These are phyloP conservation scores for Podila epicladia DNA, from an alignment of 192 early-diverging fungal species.

Conservation along the genomic window DNA sequence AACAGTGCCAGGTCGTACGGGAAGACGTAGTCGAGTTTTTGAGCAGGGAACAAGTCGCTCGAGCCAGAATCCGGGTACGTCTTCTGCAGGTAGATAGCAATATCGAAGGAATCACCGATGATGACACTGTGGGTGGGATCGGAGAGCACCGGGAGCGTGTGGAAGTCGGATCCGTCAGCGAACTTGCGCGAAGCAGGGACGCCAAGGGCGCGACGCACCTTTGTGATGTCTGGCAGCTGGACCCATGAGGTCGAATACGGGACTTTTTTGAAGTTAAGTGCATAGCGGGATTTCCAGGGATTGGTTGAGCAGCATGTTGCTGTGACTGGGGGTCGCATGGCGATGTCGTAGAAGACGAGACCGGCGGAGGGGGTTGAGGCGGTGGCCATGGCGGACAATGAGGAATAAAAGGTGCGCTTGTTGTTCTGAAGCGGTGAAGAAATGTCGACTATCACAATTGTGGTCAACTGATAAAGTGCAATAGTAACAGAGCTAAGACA, in stretches of 20 bases:
- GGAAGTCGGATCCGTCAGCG: slow-evolving; percentile 27
- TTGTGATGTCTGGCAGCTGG: slow-evolving; percentile 25
- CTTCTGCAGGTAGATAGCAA: slow-evolving; percentile 43
- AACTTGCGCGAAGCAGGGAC: slow-evolving; percentile 36
- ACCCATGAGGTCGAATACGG: slow-evolving; percentile 46
- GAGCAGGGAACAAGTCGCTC: slow-evolving; percentile 44
- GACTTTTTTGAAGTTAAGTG: slow-evolving; percentile 48
- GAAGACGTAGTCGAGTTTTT: slow-evolving; percentile 51
- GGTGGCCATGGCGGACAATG: slow-evolving; percentile 23
- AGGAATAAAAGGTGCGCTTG: background rate
- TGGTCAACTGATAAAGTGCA: no score
- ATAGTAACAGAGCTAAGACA: no score
- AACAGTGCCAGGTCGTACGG: slow-evolving; percentile 5
- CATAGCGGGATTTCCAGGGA: slow-evolving; percentile 43
- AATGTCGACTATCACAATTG: no score
- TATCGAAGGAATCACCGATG: slow-evolving; percentile 49
- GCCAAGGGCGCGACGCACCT: slow-evolving; percentile 35
- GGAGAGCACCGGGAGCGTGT: slow-evolving; percentile 39
- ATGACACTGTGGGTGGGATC: slow-evolving; percentile 24
- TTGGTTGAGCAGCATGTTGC: slow-evolving; percentile 19
- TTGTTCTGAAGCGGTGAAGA: no score
- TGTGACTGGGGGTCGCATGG: slow-evolving; percentile 32
- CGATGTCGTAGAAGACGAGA: slow-evolving; percentile 45
- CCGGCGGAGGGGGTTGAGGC: slow-evolving; percentile 30
- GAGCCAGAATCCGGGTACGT: slow-evolving; percentile 33